Percentiles rank a stretch among this genome's conserved stretches.
These are phyloP conservation scores for Aspergillus egyptiacus DNA, from an alignment of 495 filamentous ascomycete genomes.

Conservation along the genomic window DNA sequence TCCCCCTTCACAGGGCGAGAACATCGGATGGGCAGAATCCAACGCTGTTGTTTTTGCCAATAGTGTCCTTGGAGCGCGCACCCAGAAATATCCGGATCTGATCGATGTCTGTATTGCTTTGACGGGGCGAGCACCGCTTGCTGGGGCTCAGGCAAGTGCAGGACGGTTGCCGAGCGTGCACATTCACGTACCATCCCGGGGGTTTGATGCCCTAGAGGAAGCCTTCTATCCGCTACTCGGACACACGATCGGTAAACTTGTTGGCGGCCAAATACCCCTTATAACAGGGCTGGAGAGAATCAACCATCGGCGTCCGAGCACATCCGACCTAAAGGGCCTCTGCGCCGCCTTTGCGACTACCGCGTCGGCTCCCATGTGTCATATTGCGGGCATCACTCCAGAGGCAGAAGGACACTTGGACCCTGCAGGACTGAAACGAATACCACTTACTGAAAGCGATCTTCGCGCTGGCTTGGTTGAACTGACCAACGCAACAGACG, in stretches of 20 bases:
- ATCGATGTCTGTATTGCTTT: slow-evolving; percentile 29
- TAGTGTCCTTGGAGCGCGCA: slow-evolving; percentile 28
- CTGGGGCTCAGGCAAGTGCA: neutral
- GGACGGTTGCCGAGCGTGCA: slow-evolving; percentile 6
- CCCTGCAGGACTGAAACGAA: neutral
- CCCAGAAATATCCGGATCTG: slow-evolving; percentile 30
- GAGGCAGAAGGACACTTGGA: slow-evolving; percentile 14
- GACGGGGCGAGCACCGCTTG: slow-evolving; percentile 22
- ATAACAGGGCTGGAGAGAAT: slow-evolving; percentile 20
- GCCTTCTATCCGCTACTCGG: slow-evolving; percentile 27
- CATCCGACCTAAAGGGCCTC: slow-evolving; percentile 27
- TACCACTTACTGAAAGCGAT: slow-evolving; percentile 1
- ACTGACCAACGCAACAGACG: slow-evolving; percentile 15
- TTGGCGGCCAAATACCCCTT: slow-evolving; percentile 19
- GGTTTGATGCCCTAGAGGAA: slow-evolving; percentile 14
- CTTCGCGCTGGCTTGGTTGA: slow-evolving; percentile 10
- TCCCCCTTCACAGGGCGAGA: slow-evolving; percentile 20
- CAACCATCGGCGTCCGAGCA: neutral
- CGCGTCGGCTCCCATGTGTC: slow-evolving; percentile 29
- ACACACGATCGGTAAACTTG: slow-evolving; percentile 20
- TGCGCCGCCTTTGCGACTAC: slow-evolving; percentile 31
- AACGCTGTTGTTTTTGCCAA: slow-evolving; percentile 33
- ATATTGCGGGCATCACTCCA: slow-evolving; percentile 23
- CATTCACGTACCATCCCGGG: neutral
- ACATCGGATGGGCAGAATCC: slow-evolving; percentile 29